phyloP scores from a whole-genome alignment of 1,284 basidiomycete genomes.

The Anthracocystis panici-leucophaei region DNA sequence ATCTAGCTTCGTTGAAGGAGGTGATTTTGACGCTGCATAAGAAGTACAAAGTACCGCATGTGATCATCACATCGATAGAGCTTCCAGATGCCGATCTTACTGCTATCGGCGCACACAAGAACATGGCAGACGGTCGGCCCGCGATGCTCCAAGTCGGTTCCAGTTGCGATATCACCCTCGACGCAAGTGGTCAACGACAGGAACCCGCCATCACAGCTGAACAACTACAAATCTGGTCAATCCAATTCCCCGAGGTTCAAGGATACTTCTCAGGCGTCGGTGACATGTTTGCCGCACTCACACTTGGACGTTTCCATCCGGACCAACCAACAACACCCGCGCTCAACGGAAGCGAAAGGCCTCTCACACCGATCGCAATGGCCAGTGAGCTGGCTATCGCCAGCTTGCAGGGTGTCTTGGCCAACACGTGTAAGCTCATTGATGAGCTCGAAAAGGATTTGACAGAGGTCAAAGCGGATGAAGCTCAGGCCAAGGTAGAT shows the following conservation, averaged over 20 bases:
- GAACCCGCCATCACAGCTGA: constrained; percentile 2
- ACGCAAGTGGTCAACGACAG: constrained; percentile 21
- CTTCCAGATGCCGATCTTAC: constrained; percentile 51
- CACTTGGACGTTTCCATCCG: constrained; percentile 81
- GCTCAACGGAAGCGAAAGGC: constrained; percentile 37
- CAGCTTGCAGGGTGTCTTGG: constrained; percentile 86
- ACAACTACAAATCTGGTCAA: constrained; percentile 73
- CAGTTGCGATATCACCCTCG: constrained; percentile 61
- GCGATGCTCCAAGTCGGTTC: constrained; percentile 68
- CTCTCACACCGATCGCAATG: constrained; percentile 74
- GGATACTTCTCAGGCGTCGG: constrained; percentile 97
- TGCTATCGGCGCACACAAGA: constrained; percentile 41
- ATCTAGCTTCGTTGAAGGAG: constrained; percentile 76
- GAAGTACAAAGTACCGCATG: constrained; percentile 81
- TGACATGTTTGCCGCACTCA: constrained; percentile 93
- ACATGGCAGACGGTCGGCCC: constrained; percentile 37
- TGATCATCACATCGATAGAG: constrained; percentile 89
- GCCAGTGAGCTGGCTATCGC: constrained; percentile 76
- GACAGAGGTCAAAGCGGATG: constrained; percentile 10
- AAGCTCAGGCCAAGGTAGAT: constrained; percentile 54
- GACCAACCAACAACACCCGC: neutral
- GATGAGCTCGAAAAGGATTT: constrained; percentile 24
- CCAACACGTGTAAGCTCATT: constrained; percentile 46
- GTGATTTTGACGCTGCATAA: constrained; percentile 83
- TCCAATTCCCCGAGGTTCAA: constrained; percentile 82